Percentiles rank a stretch among this genome's conserved stretches.
Conservation (phyloP, 1,284 basidiomycete species). For the Cryptococcus sp. region DNA sequence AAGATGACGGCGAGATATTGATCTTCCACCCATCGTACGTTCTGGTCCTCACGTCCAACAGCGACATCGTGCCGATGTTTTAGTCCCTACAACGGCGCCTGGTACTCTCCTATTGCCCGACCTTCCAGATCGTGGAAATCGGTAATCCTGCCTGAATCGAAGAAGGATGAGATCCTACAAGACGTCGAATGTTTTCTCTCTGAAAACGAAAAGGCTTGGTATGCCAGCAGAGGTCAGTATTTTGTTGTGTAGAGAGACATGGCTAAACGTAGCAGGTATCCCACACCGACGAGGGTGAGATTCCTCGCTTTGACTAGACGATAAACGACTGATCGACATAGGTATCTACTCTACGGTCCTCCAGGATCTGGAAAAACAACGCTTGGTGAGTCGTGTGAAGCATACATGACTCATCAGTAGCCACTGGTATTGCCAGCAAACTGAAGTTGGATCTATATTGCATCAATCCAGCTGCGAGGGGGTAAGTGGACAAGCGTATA, state of each 20-base stretch:
- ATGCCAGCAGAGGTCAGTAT: slow-evolving; percentile 23
- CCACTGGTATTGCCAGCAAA: slow-evolving; percentile 26
- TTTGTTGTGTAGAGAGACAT: background rate
- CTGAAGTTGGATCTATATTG: slow-evolving; percentile 26
- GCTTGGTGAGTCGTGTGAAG: slow-evolving; percentile 13
- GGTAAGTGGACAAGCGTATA: slow-evolving; percentile 13
- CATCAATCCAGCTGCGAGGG: slow-evolving; percentile 24
- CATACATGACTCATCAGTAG: slow-evolving; percentile 4
- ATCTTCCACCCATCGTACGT: slow-evolving; percentile 28
- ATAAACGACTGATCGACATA: background rate
- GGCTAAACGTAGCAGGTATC: slow-evolving; percentile 11
- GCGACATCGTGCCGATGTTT: no score
- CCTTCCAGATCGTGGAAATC: slow-evolving; percentile 25
- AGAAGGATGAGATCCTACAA: slow-evolving; percentile 21
- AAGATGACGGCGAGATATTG: slow-evolving; percentile 22
- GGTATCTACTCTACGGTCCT: slow-evolving; percentile 24
- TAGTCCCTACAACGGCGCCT: slow-evolving; percentile 1
- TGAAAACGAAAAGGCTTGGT: slow-evolving; percentile 23
- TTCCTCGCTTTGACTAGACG: background rate
- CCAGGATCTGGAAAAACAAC: slow-evolving; percentile 34
- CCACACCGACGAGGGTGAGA: slow-evolving; percentile 22
- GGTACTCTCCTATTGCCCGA: slow-evolving; percentile 20
- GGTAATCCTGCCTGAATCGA: slow-evolving; percentile 20
- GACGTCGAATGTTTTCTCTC: slow-evolving; percentile 26
- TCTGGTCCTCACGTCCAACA: no score